Percentiles rank a stretch among this genome's conserved stretches.
Conservation (phyloP, 2,329 filamentous ascomycete genomes). For the Aspergillus ruber region DNA sequence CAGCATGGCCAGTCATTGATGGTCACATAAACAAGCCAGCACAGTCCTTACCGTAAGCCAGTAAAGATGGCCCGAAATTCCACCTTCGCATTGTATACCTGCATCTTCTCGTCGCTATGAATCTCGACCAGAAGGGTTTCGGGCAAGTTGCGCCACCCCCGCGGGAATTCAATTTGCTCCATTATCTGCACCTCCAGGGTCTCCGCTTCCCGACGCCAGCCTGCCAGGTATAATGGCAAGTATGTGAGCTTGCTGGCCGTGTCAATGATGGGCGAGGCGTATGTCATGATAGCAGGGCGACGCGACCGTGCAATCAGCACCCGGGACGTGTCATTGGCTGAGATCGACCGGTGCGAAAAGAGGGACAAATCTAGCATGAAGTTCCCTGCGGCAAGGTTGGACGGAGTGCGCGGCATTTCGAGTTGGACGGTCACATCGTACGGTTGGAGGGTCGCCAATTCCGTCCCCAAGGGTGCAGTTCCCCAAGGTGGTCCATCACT, state of each 20-base stretch:
- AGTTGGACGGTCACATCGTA: constrained; percentile 79
- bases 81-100: constrained; percentile 67
- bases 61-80: constrained; percentile 67
- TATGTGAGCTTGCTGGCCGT: constrained; percentile 55
- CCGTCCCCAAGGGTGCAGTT: constrained; percentile 42
- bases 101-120: constrained; percentile 61
- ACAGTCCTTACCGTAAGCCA: constrained; percentile 54
- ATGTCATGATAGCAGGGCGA: constrained; percentile 72
- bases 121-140: constrained; percentile 57
- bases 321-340: constrained; percentile 24
- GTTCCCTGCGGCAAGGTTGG: constrained; percentile 74
- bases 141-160: constrained; percentile 49
- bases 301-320: constrained; percentile 57
- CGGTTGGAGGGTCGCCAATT: constrained; percentile 63
- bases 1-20: not conserved
- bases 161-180: constrained; percentile 62
- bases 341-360: constrained; percentile 44
- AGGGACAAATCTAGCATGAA: constrained; percentile 87
- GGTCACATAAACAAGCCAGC: not conserved
- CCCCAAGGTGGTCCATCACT: constrained; percentile 48
- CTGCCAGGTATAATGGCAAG: constrained; percentile 64
- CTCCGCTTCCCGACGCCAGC: constrained; percentile 58
- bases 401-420: constrained; percentile 67
- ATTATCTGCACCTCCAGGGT: constrained; percentile 63
- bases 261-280: constrained; percentile 64